Conservation (phyloP, 2,329 filamentous ascomycete genomes). For the Sporothrix sp. region DNA sequence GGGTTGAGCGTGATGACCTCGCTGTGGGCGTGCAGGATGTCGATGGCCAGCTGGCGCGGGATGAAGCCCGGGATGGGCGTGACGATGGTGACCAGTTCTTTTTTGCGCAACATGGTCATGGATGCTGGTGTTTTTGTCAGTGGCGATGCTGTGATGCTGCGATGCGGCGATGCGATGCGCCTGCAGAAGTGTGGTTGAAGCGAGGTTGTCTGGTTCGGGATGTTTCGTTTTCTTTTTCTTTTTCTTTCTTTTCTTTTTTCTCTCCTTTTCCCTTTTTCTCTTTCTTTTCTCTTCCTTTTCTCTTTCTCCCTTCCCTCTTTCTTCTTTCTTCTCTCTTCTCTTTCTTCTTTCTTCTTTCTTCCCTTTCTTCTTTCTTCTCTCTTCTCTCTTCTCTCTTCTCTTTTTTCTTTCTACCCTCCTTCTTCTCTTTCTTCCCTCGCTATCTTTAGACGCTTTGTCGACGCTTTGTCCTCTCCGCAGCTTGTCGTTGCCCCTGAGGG, state of each 20-base stretch:
- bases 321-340: neutral
- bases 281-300: neutral
- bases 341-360: neutral
- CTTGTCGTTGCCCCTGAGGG: neutral
- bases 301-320: neutral
- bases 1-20: conserved; percentile 64
- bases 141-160: no score
- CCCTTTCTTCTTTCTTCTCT: neutral
- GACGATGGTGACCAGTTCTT: conserved; percentile 56
- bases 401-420: neutral
- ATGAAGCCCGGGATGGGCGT: conserved; percentile 62
- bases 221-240: neutral
- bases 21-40: conserved; percentile 60
- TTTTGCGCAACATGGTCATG: conserved; percentile 51
- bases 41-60: conserved; percentile 60
- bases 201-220: no score
- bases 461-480: neutral
- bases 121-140: conserved; percentile 8
- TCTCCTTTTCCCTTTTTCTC: neutral
- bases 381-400: neutral
- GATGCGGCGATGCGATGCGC: no score
- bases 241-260: neutral
- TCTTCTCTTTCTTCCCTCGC: neutral
- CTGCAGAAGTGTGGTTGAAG: no score
- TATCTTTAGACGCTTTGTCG: neutral